These are phyloP conservation scores for Luvunga scandens DNA, from an alignment of 345 rosid species.

Conservation along the genomic window DNA sequence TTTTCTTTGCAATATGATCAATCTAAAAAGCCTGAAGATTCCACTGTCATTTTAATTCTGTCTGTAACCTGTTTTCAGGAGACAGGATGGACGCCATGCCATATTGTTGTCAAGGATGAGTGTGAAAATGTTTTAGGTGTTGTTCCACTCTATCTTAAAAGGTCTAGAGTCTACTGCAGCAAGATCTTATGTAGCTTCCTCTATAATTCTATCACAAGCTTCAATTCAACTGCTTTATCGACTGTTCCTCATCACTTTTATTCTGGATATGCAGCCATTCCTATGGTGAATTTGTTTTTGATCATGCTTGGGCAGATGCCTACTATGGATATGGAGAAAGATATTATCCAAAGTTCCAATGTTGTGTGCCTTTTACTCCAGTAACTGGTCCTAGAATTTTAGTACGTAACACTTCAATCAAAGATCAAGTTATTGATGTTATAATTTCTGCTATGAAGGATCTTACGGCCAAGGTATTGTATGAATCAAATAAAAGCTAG, in stretches of 20 bases:
- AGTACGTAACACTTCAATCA: conserved; percentile 50
- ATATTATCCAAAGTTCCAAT: conserved; percentile 95
- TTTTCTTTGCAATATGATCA: neutral
- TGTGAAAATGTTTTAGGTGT: conserved; percentile 65
- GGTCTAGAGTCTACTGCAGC: conserved; percentile 43
- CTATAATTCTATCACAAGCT: conserved; percentile 3
- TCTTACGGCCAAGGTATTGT: conserved; percentile 61
- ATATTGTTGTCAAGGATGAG: conserved; percentile 81
- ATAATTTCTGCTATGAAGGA: conserved; percentile 64
- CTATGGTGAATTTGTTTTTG: conserved; percentile 93
- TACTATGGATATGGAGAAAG: conserved; percentile 76
- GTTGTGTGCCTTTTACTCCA: conserved; percentile 96
- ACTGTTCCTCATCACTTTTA: conserved; percentile 24
- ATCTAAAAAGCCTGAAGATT: neutral
- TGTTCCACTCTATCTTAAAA: conserved; percentile 92
- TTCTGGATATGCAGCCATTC: conserved; percentile 68
- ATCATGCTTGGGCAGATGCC: conserved; percentile 96
- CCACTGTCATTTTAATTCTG: conserved; percentile 6
- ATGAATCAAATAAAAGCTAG: conserved; percentile 1
- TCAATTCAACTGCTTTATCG: neutral
- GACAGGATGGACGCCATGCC: conserved; percentile 90
- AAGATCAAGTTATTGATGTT: conserved; percentile 71
- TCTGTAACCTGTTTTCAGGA: conserved; percentile 45
- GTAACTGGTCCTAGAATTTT: conserved; percentile 93
- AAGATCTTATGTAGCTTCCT: conserved; percentile 11